Conservation (phyloP, 352 stramenopile species). For the Phytophthora lateralis region DNA sequence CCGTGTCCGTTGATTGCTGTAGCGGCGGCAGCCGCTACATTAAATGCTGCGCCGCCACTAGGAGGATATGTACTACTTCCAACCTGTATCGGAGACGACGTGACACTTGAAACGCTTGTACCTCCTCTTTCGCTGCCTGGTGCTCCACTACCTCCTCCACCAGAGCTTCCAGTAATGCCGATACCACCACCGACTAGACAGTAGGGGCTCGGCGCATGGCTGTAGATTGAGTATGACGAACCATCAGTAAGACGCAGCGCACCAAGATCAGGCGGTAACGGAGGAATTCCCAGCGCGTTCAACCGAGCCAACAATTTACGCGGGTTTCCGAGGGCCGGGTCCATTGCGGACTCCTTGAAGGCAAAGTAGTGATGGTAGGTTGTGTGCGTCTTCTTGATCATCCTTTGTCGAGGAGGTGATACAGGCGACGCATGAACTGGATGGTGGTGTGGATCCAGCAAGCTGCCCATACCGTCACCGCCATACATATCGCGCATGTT, state of each 20-base stretch:
- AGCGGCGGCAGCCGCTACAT: slow-evolving; percentile 27
- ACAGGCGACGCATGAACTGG: slow-evolving; percentile 42
- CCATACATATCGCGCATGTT: slow-evolving; percentile 84
- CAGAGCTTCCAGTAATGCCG: slow-evolving; percentile 10
- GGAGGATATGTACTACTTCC: slow-evolving; percentile 38
- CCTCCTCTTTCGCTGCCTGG: slow-evolving; percentile 42
- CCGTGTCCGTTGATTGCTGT: slow-evolving; percentile 44
- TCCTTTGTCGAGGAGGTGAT: slow-evolving; percentile 64
- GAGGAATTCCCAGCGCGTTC: slow-evolving; percentile 91
- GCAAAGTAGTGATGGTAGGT: slow-evolving; percentile 76
- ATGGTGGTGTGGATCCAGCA: slow-evolving; percentile 60
- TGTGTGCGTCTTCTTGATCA: slow-evolving; percentile 67
- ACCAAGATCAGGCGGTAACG: slow-evolving; percentile 91
- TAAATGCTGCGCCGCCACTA: slow-evolving; percentile 28
- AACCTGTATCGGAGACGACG: slow-evolving; percentile 34
- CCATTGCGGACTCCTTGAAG: slow-evolving; percentile 83
- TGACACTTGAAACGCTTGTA: slow-evolving; percentile 24
- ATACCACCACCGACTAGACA: slow-evolving; percentile 31
- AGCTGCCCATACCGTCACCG: slow-evolving; percentile 58
- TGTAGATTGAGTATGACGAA: slow-evolving; percentile 81
- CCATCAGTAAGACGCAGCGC: slow-evolving; percentile 73
- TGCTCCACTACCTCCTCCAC: slow-evolving; percentile 17
- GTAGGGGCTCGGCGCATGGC: slow-evolving; percentile 70
- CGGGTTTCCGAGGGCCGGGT: slow-evolving; percentile 79
- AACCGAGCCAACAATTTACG: slow-evolving; percentile 91